Conservation (phyloP, 75 land plant species). For the Cryptomeria japonica region DNA sequence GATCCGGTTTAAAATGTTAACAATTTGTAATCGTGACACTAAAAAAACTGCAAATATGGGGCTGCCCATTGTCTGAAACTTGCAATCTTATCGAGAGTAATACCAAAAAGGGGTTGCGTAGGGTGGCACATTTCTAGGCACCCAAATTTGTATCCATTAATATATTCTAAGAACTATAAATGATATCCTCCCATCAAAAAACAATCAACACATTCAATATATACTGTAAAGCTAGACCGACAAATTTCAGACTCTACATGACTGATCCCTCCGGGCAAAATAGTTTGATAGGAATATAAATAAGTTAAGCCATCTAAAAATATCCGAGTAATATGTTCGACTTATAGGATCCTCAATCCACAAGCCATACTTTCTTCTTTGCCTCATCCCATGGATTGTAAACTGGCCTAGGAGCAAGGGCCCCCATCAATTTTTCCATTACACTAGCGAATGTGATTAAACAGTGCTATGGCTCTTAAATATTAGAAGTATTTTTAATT, state of each 20-base stretch:
- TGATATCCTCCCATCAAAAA: too few relatives aligned
- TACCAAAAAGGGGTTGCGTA: neutral
- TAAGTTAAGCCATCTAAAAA: too few relatives aligned
- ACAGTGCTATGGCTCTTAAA: too few relatives aligned
- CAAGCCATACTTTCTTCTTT: neutral
- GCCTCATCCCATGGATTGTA: neutral
- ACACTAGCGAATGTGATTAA: neutral
- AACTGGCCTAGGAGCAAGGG: neutral
- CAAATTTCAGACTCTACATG: too few relatives aligned
- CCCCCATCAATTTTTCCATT: neutral
- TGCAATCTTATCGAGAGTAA: neutral
- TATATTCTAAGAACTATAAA: neutral
- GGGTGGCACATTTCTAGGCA: neutral
- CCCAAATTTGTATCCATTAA: too few relatives aligned
- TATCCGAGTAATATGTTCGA: too few relatives aligned
- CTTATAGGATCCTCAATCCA: neutral
- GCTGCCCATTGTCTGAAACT: neutral
- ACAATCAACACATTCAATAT: too few relatives aligned
- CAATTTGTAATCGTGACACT: too few relatives aligned
- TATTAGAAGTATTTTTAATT: neutral
- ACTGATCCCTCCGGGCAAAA: neutral
- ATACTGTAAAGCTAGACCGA: too few relatives aligned
- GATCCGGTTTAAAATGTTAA: too few relatives aligned
- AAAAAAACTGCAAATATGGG: too few relatives aligned
- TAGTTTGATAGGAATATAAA: too few relatives aligned